Percentiles rank a stretch among this genome's conserved stretches.
These are phyloP conservation scores for Typha latifolia DNA, from an alignment of 176 grass and related monocot genomes.

Conservation along the genomic window DNA sequence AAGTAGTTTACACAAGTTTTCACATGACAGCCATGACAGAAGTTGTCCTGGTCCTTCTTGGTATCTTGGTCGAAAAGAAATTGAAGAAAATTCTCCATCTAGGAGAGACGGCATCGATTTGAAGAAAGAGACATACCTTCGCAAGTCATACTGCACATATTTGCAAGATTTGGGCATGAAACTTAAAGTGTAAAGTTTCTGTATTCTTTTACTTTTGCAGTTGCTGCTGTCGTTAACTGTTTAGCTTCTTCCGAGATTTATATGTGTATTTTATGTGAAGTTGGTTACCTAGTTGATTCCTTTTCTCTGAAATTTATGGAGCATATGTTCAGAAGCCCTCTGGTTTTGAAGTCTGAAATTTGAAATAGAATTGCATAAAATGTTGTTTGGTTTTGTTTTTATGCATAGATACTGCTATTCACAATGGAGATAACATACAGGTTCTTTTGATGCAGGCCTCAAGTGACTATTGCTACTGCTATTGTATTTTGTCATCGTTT, in stretches of 20 bases:
- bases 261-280: no score
- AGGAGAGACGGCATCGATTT: slow-evolving; percentile 67
- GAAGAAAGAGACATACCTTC: slow-evolving; percentile 78
- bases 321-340: no score
- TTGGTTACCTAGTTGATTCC: no score
- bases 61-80: slow-evolving; percentile 86
- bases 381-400: neutral
- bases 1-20: slow-evolving; percentile 49
- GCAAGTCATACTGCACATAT: slow-evolving; percentile 92
- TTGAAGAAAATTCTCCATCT: slow-evolving; percentile 80
- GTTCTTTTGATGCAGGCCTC: slow-evolving; percentile 48
- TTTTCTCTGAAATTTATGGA: no score
- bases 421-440: slow-evolving; percentile 6
- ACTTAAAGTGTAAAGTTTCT: slow-evolving; percentile 87
- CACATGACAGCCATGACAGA: slow-evolving; percentile 22
- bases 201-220: slow-evolving; percentile 1
- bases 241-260: neutral
- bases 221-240: neutral
- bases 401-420: neutral
- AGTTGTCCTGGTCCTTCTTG: slow-evolving; percentile 58
- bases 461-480: slow-evolving; percentile 91
- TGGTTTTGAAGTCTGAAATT: no score
- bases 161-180: slow-evolving; percentile 93
- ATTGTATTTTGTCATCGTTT: slow-evolving; percentile 87
- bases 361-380: neutral